A percentile compares a stretch with the other conserved stretches of the same genome.
phyloP scores from a whole-genome alignment of 305 asterid genomes.

The Rubia balearica region DNA sequence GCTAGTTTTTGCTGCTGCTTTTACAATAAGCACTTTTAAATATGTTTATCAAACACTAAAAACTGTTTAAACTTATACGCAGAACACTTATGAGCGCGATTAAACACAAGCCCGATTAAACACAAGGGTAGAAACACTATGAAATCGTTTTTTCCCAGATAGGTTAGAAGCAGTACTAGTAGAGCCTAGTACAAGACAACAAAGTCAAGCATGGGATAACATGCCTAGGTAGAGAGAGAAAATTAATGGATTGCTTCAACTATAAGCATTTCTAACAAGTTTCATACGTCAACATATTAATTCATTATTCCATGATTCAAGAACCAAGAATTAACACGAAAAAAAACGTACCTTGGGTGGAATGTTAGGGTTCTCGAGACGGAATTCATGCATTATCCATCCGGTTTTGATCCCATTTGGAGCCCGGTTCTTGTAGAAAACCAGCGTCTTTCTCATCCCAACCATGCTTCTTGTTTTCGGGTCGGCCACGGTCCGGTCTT shows the following conservation, averaged over 20 bases:
- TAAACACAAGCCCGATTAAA: too few species aligned
- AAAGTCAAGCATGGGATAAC: constrained; percentile 1
- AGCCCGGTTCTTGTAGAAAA: constrained; percentile 75
- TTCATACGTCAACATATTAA: constrained; percentile 40
- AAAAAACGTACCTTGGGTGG: constrained; percentile 68
- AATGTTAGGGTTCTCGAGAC: constrained; percentile 68
- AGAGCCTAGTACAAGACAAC: not conserved
- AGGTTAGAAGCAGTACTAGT: not conserved
- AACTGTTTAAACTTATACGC: too few species aligned
- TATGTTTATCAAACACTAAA: too few species aligned
- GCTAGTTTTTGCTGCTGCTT: too few species aligned
- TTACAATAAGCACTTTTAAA: too few species aligned
- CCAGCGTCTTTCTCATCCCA: constrained; percentile 90
- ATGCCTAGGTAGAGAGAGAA: not conserved
- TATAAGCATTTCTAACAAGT: constrained; percentile 29
- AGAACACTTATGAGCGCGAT: too few species aligned
- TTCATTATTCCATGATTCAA: constrained; percentile 11
- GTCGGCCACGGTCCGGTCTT: constrained; percentile 56
- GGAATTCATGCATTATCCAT: constrained; percentile 96
- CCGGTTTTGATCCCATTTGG: constrained; percentile 85
- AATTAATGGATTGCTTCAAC: constrained; percentile 24
- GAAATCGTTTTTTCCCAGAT: too few species aligned
- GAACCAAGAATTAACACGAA: not conserved
- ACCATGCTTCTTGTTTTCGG: constrained; percentile 39
- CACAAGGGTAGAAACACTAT: too few species aligned